Conservation (phyloP, 108 stramenopile genomes). For the Cyclotella atomus region DNA sequence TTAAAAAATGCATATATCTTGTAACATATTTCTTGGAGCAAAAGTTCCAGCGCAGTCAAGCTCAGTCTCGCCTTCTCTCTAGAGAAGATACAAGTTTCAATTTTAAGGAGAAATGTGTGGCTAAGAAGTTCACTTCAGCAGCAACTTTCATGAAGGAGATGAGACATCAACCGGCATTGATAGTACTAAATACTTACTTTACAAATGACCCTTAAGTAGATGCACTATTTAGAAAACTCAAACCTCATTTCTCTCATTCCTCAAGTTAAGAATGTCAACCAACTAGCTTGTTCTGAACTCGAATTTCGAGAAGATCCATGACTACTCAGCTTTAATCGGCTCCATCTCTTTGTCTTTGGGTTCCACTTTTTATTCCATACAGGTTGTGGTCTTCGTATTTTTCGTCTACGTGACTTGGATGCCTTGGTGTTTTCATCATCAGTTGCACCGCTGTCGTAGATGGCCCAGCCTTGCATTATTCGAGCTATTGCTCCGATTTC, state of each 20-base stretch:
- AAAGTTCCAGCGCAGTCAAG: too few relatives aligned
- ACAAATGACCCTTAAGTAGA: too few relatives aligned
- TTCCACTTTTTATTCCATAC: constrained; percentile 15
- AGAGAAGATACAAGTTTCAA: too few relatives aligned
- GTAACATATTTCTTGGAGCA: too few relatives aligned
- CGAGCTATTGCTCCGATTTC: constrained; percentile 29
- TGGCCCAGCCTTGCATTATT: constrained; percentile 32
- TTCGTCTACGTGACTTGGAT: background rate
- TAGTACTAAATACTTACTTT: too few relatives aligned
- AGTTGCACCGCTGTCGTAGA: constrained; percentile 8
- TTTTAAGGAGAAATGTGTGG: too few relatives aligned
- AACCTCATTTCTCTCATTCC: constrained; percentile 2
- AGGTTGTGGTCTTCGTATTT: background rate
- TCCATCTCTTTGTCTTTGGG: constrained; percentile 12
- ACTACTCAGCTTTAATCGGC: background rate
- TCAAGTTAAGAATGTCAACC: constrained; percentile 13
- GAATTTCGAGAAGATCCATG: background rate
- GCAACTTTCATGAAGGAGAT: too few relatives aligned
- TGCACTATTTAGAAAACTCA: background rate
- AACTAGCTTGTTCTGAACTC: constrained; percentile 6
- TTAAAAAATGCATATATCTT: too few relatives aligned
- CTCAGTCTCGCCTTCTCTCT: too few relatives aligned
- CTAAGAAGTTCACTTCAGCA: too few relatives aligned
- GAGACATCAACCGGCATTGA: too few relatives aligned
- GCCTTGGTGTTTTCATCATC: background rate